Conservation (phyloP, 2,329 filamentous ascomycete species). For the Alternaria infectoria region DNA sequence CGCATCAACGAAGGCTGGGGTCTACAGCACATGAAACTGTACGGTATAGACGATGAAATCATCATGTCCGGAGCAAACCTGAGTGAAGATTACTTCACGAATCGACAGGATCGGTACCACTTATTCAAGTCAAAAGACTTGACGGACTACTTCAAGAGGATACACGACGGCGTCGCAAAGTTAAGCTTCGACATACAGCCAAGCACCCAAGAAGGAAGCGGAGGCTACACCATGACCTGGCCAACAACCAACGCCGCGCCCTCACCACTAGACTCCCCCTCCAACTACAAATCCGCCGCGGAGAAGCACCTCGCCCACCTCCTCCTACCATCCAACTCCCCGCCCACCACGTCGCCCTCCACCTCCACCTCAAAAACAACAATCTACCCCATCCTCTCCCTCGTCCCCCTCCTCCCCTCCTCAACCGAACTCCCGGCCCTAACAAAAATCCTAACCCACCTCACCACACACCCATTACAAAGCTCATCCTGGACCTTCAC, state of each 20-base stretch:
- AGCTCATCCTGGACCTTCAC: constrained; percentile 92
- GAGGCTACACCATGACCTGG: constrained; percentile 70
- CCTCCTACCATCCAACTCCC: constrained; percentile 60
- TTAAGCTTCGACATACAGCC: constrained; percentile 83
- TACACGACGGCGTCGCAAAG: constrained; percentile 78
- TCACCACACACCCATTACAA: constrained; percentile 68
- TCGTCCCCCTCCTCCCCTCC: constrained; percentile 83
- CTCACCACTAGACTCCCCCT: constrained; percentile 73
- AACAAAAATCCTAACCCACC: constrained; percentile 73
- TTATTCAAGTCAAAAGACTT: constrained; percentile 81
- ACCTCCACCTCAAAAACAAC: constrained; percentile 44
- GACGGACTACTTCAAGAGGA: constrained; percentile 78
- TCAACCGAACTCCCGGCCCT: constrained; percentile 90
- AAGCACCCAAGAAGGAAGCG: constrained; percentile 53
- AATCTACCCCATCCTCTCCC: constrained; percentile 86
- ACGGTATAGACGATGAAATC: constrained; percentile 93
- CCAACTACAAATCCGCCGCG: constrained; percentile 72
- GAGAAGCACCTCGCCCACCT: constrained; percentile 71
- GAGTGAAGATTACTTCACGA: constrained; percentile 93
- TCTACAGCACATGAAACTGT: constrained; percentile 98
- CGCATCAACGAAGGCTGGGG: constrained; percentile 99
- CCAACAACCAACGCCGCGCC: constrained; percentile 75
- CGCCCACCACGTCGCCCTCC: constrained; percentile 37
- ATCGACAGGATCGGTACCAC: constrained; percentile 93
- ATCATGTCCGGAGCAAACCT: constrained; percentile 90